These are phyloP conservation scores for Vanilla planifolia DNA, from an alignment of 106 monocot species.

Conservation along the genomic window DNA sequence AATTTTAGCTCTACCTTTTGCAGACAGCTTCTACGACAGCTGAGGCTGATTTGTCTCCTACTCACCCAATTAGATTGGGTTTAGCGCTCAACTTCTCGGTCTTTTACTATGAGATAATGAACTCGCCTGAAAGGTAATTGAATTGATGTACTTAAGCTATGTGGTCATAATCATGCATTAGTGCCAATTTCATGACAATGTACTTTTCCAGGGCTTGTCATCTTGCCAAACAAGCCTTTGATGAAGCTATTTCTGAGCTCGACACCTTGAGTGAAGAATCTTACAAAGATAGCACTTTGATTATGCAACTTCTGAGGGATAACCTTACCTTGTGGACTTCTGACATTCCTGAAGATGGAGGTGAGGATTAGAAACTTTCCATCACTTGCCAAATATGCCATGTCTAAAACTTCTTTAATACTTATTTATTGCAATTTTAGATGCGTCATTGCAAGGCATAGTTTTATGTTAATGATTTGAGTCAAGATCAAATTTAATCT, in stretches of 20 bases:
- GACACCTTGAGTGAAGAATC: slow-evolving; percentile 30
- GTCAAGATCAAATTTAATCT: too few species aligned
- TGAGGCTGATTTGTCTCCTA: slow-evolving; percentile 39
- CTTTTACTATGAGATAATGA: slow-evolving; percentile 70
- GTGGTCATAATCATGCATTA: neutral
- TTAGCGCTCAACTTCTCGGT: slow-evolving; percentile 69
- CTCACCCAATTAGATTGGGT: slow-evolving; percentile 56
- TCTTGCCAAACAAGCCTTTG: slow-evolving; percentile 30
- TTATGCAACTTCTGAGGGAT: slow-evolving; percentile 33
- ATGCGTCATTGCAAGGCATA: too few species aligned
- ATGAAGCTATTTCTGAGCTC: slow-evolving; percentile 33
- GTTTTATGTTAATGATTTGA: too few species aligned
- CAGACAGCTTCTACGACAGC: slow-evolving; percentile 43
- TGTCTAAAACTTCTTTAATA: too few species aligned
- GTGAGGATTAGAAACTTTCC: slow-evolving; percentile 13
- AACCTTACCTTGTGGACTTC: slow-evolving; percentile 36
- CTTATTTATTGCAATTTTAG: too few species aligned
- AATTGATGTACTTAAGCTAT: neutral
- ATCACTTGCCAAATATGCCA: too few species aligned
- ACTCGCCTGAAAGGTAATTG: slow-evolving; percentile 47
- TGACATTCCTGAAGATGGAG: slow-evolving; percentile 28
- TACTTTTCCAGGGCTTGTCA: slow-evolving; percentile 19
- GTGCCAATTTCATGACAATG: neutral
- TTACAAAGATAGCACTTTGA: slow-evolving; percentile 33
- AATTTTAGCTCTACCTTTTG: slow-evolving; percentile 4